Conservation (phyloP, 306 rosid species). For the Dicorynia guianensis region DNA sequence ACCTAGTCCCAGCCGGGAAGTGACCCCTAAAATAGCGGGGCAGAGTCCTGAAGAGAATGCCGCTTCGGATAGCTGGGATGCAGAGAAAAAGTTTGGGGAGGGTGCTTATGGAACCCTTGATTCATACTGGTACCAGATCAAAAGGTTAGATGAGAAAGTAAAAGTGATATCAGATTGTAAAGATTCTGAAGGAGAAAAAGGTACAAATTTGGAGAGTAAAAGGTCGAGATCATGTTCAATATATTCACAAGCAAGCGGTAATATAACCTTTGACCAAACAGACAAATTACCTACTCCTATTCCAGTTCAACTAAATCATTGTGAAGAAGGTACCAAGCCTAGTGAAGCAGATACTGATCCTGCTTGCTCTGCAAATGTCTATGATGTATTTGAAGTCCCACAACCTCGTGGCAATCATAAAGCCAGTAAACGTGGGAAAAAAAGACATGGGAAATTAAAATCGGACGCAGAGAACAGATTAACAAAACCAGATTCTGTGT, state of each 20-base stretch:
- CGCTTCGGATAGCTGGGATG: conserved; percentile 43
- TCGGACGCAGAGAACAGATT: conserved; percentile 44
- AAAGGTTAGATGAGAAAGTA: conserved; percentile 67
- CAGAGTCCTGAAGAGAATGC: conserved; percentile 45
- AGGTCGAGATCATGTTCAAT: conserved; percentile 55
- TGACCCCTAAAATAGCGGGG: conserved; percentile 36
- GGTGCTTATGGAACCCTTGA: conserved; percentile 45
- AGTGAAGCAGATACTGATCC: conserved; percentile 34
- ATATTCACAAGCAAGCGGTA: conserved; percentile 44
- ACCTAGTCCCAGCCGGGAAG: conserved; percentile 46
- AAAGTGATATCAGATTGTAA: conserved; percentile 69
- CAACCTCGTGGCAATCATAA: conserved; percentile 42
- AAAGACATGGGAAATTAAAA: conserved; percentile 39
- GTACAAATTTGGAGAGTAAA: conserved; percentile 40
- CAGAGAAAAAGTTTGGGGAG: conserved; percentile 41
- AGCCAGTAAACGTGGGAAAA: conserved; percentile 23
- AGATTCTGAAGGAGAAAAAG: conserved; percentile 52
- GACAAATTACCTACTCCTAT: conserved; percentile 30
- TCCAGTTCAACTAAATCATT: conserved; percentile 38
- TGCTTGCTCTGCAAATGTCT: conserved; percentile 50
- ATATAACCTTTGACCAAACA: conserved; percentile 31
- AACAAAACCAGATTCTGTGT: conserved; percentile 50
- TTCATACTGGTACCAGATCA: conserved; percentile 68
- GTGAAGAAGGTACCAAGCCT: conserved; percentile 29
- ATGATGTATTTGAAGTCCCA: conserved; percentile 80